Evolutionary conservation across 2,329 filamentous ascomycete genomes (phyloP).

Genomic region (Cadophora luteo-olivacea): DNA sequence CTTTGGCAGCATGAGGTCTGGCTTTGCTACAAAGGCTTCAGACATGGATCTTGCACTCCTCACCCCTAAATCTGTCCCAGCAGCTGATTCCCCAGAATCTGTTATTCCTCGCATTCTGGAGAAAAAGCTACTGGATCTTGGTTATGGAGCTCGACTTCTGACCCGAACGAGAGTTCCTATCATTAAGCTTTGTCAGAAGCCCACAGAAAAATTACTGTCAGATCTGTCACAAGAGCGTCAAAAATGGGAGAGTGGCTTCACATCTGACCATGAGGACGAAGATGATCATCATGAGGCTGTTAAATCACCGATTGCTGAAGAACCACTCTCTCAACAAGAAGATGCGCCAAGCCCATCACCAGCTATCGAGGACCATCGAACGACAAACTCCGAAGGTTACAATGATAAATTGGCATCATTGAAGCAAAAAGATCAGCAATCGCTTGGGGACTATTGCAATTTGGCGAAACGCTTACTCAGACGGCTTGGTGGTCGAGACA

Average conservation of each 20-base stretch:
- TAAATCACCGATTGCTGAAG: constrained; percentile 6
- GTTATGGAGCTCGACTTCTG: constrained; percentile 78
- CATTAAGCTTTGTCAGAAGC: constrained; percentile 82
- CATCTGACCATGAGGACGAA: constrained; percentile 43
- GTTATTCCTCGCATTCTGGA: constrained; percentile 78
- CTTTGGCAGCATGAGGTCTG: constrained; percentile 83
- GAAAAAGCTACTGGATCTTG: constrained; percentile 72
- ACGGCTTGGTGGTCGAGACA: constrained; percentile 42
- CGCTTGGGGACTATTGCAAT: constrained; percentile 42
- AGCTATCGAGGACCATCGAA: not conserved
- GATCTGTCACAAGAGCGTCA: constrained; percentile 69
- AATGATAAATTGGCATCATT: constrained; percentile 32
- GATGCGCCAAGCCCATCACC: not conserved
- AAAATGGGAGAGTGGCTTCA: constrained; percentile 72
- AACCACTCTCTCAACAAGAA: not conserved
- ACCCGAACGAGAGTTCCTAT: constrained; percentile 84
- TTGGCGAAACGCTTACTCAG: constrained; percentile 41
- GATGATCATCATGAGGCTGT: constrained; percentile 40
- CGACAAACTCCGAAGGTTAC: constrained; percentile 2
- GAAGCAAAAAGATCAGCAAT: constrained; percentile 42
- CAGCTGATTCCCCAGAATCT: constrained; percentile 61
- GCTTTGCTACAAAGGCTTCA: constrained; percentile 86
- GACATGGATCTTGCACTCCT: constrained; percentile 89
- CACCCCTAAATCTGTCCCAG: constrained; percentile 63
- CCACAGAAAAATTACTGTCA: constrained; percentile 63